These are phyloP conservation scores for Ophiostoma sp. DNA, from an alignment of 2,329 filamentous ascomycete genomes.

Conservation along the genomic window DNA sequence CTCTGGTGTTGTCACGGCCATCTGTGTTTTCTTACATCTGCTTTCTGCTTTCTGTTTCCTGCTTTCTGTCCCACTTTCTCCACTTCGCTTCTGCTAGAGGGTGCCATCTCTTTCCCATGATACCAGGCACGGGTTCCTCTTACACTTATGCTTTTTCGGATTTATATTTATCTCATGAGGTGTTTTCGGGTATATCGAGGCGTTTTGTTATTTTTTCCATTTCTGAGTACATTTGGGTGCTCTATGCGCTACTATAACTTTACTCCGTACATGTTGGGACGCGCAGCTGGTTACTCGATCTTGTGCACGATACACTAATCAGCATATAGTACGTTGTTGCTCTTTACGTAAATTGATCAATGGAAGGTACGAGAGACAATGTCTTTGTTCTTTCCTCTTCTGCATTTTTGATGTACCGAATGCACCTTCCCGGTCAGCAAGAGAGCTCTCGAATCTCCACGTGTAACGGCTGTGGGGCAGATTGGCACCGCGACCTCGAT, in stretches of 20 bases:
- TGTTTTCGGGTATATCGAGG: background rate
- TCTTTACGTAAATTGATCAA: background rate
- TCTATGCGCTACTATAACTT: no score
- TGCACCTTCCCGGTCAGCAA: no score
- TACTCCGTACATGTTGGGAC: no score
- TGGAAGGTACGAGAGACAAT: background rate
- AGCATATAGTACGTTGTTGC: no score
- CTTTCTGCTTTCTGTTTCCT: no score
- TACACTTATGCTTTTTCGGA: background rate
- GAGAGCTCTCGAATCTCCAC: background rate
- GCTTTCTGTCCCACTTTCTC: background rate
- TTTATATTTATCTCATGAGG: background rate
- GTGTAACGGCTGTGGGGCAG: background rate
- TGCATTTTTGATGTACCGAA: no score
- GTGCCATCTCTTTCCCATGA: slow-evolving; percentile 18
- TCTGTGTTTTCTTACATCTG: background rate
- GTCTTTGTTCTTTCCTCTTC: background rate
- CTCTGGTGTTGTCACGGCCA: background rate
- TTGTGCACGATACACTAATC: no score
- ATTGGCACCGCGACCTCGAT: no score
- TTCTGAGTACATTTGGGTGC: background rate
- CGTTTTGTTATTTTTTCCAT: background rate
- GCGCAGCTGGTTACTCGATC: no score
- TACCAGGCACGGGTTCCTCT: slow-evolving; percentile 16
- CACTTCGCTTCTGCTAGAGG: background rate